Percentiles rank a stretch among this genome's conserved stretches.
Conservation (phyloP, 139 green algal species). For the Pseudopediastrum boryanum region DNA sequence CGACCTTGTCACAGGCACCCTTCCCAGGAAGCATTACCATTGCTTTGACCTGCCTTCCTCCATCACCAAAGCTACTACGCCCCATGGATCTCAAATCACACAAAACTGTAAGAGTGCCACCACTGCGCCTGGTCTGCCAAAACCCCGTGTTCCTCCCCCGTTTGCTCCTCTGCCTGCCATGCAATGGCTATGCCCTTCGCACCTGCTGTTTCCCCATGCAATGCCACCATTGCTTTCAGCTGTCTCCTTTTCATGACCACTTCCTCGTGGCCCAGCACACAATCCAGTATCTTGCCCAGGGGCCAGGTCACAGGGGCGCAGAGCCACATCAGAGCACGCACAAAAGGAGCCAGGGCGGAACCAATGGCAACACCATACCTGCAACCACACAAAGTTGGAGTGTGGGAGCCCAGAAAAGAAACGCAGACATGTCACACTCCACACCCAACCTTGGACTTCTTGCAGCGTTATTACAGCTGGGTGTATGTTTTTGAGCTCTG, state of each 20-base stretch:
- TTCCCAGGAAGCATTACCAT: not conserved
- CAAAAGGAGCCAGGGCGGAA: constrained; percentile 55
- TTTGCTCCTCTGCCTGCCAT: too few species aligned
- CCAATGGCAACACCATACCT: constrained; percentile 30
- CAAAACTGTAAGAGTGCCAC: not conserved
- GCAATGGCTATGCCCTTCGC: too few species aligned
- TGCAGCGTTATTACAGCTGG: too few species aligned
- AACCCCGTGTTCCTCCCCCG: too few species aligned
- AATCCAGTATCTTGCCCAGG: constrained; percentile 84
- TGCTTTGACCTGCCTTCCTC: not conserved
- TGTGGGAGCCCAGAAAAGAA: too few species aligned
- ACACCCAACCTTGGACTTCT: too few species aligned
- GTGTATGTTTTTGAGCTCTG: too few species aligned
- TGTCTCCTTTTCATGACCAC: constrained; percentile 47
- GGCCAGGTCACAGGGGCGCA: constrained; percentile 66
- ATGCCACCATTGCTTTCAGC: constrained; percentile 87
- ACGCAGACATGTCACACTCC: too few species aligned
- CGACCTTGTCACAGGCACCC: not conserved
- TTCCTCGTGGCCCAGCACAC: constrained; percentile 72
- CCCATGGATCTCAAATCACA: too few species aligned
- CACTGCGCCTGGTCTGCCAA: too few species aligned
- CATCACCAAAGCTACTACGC: too few species aligned
- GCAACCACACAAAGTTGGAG: too few species aligned
- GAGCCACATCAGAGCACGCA: constrained; percentile 78
- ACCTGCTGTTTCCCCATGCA: constrained; percentile 70